A percentile compares a stretch with the other conserved stretches of the same genome.
Conservation (phyloP, 495 filamentous ascomycete genomes). For the Podospora bellae-mahoneyi region DNA sequence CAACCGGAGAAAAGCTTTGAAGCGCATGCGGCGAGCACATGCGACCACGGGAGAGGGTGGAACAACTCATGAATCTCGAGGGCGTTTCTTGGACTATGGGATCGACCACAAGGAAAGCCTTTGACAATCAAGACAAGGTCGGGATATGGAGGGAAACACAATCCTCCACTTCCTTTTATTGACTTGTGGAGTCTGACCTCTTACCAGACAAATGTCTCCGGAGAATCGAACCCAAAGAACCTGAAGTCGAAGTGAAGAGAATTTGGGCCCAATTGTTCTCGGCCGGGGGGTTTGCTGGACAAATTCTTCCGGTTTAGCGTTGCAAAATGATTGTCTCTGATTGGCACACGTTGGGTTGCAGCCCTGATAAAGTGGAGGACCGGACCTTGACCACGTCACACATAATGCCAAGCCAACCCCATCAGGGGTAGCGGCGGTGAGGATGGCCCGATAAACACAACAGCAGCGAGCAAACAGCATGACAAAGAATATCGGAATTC, state of each 20-base stretch:
- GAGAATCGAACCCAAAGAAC: too few species aligned
- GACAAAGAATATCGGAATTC: neutral
- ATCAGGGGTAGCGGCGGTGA: neutral
- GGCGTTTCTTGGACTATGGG: too few species aligned
- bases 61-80: neutral
- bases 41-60: neutral
- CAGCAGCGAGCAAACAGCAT: neutral
- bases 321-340: neutral
- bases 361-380: neutral
- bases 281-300: neutral
- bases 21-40: neutral
- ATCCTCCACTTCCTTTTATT: too few species aligned
- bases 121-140: too few species aligned
- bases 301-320: neutral
- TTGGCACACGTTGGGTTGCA: neutral
- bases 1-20: neutral
- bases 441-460: neutral
- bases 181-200: too few species aligned
- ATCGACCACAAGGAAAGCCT: too few species aligned
- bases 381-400: neutral
- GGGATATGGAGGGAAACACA: too few species aligned
- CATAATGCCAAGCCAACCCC: neutral
- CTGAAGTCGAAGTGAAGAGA: neutral
- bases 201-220: too few species aligned
- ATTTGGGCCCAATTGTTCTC: neutral